phyloP scores from a whole-genome alignment of 2,329 filamentous ascomycete genomes.

The Epicoccum sorghinum region DNA sequence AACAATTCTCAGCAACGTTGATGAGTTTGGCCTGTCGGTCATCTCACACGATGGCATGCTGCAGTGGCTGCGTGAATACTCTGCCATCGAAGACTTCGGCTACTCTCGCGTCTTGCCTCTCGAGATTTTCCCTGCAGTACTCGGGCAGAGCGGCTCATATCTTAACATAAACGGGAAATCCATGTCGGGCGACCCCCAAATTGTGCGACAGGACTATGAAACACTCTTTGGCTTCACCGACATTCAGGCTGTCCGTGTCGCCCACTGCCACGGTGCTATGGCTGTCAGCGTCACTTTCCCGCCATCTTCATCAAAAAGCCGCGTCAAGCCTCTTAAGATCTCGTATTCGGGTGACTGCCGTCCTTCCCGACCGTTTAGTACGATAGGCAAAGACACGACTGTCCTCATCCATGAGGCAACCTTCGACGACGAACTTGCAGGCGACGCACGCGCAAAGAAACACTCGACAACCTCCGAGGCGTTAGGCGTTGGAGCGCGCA shows the following conservation, averaged over 20 bases:
- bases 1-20: conserved; percentile 45
- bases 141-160: conserved; percentile 21
- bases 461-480: conserved; percentile 91
- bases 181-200: conserved; percentile 1
- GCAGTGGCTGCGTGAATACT: conserved; percentile 79
- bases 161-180: conserved; percentile 33
- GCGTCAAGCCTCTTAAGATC: conserved; percentile 71
- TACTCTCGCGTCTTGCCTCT: conserved; percentile 65
- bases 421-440: conserved; percentile 82
- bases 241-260: conserved; percentile 71
- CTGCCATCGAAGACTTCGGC: conserved; percentile 77
- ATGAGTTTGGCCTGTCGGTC: conserved; percentile 52
- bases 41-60: conserved; percentile 75
- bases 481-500: conserved; percentile 73
- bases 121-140: conserved; percentile 44
- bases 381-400: conserved; percentile 75
- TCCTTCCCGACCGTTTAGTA: conserved; percentile 68
- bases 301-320: conserved; percentile 44
- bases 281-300: conserved; percentile 80
- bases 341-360: conserved; percentile 95
- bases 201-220: conserved; percentile 45
- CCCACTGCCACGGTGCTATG: conserved; percentile 80
- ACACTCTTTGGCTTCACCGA: conserved; percentile 66
- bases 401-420: conserved; percentile 95
- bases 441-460: conserved; percentile 84